Evolutionary conservation across 495 filamentous ascomycete genomes (phyloP), one percentile per base, ranked within the genome.

Genomic region (Monascus purpureus): DNA sequence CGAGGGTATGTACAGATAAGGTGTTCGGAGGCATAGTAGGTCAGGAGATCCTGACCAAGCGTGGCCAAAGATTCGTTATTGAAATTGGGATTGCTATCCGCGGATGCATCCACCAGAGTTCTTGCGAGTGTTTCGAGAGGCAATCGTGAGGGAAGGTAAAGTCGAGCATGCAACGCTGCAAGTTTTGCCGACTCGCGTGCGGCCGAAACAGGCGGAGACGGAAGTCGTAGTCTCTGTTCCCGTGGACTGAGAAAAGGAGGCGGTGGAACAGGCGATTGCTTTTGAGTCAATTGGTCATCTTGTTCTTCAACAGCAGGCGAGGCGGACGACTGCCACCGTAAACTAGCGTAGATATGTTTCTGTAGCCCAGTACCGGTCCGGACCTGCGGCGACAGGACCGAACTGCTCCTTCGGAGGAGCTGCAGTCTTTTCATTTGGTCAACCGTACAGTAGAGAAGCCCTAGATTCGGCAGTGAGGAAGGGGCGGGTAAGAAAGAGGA

Each of bases 101-200:
- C 85, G 12, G 86, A 80, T 18, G 68, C 59, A 57, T 95, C 80
- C 45, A 96, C 73, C 30, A 97, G 72, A 29, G 82, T 72, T 24
- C 90, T 75, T 34, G 83, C 85, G 32, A 97, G 75, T 1, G 80
- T 83, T 52, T 93, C 68, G 19, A 93, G 59, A 6, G 90, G 92
- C 41, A 95, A 67, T 53, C 75, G 77, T 20, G 71, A 64, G 18
- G 87, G 76, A 37, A 97, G 76, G 32, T 73, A 73, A 29, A 97
- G 77, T 47, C 90, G 86, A 47, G 86, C 80, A 57, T 94, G 87
- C 19, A 97, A 75, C 35, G 90, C 85, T 40, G 87, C 75, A 47
- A 97, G 81, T 63, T 94, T 94, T 35, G 88, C 77, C 32, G 90
- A 95, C 37, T 60, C 47, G 33, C 65, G 53, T n/a, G 86, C 79